These are phyloP conservation scores for Fusarium annulatum DNA, from an alignment of 2,329 filamentous ascomycete genomes.

Conservation along the genomic window DNA sequence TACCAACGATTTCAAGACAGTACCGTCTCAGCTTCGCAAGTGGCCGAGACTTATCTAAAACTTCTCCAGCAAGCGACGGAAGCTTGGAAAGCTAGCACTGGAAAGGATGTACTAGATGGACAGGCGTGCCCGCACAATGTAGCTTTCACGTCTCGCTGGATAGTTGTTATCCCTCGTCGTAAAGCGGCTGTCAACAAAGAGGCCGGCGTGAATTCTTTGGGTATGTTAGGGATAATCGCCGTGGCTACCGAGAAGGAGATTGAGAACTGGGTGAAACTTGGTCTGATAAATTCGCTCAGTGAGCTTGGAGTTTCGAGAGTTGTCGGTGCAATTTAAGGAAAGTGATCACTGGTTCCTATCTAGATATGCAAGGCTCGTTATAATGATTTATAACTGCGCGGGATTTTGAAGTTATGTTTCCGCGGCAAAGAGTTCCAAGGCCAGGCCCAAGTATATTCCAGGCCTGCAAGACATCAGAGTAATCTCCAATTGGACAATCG, in stretches of 20 bases:
- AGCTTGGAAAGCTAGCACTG: not conserved
- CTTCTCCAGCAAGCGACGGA: not conserved
- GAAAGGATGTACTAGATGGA: not conserved
- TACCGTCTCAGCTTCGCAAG: fast-evolving
- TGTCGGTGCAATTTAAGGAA: fast-evolving
- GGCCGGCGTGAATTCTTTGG: not conserved
- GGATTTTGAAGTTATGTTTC: not conserved
- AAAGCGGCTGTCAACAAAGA: not conserved
- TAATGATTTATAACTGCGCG: not conserved
- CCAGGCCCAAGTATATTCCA: not conserved
- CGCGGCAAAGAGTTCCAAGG: not conserved
- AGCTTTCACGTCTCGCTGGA: constrained; percentile 1
- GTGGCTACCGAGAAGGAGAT: constrained; percentile 7
- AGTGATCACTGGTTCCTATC: not conserved
- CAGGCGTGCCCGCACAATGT: not conserved
- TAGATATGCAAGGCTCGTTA: fast-evolving
- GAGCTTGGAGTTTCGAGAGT: not conserved
- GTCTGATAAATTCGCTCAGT: not conserved
- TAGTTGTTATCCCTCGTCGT: not conserved
- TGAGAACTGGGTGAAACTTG: not conserved
- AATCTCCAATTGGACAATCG: not conserved
- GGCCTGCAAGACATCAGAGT: not conserved
- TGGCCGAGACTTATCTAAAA: not conserved
- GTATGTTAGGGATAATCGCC: not conserved
- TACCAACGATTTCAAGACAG: not conserved